Evolutionary conservation across 331 rosid genomes (phyloP), one percentile per base, ranked within the genome.

Genomic region (Pyrus hybrid): DNA sequence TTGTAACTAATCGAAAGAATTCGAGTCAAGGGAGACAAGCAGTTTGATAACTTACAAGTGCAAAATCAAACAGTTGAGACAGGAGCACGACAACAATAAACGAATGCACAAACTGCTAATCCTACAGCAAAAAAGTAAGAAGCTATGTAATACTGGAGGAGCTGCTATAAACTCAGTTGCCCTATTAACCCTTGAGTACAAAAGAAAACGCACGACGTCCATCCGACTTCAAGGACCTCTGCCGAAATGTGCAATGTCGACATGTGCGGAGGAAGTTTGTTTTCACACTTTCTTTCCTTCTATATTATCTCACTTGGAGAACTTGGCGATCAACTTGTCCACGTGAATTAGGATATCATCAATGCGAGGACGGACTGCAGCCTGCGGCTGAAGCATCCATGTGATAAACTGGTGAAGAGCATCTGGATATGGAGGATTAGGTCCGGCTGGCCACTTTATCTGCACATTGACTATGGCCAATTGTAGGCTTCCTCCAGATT

Each of bases 361-460:
- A 47, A 95, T 95, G 69, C 82, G 82, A 8, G 99, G 99, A 45
- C 99, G 89, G 65, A 95, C 92, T 21, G 93, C 76, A 58, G 90
- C 88, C 80, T 89, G 97, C 17, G 99, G 93, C 76, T 95, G 99
- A 89, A 95, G 99, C 99, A 95, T 92, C 99, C 99, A 95, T 67
- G 94, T 88, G 43, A 95, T 94, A 21, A 95, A 94, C 86, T 90
- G 93, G 79, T 84, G 97, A 75, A 94, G 89, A 30, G 97, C 97
- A 3, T 94, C 99, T 6, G 99, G 99, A 85, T 92, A 95, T 45
- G 91, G 81, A 56, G 91, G 89, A 77, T 85, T 92, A 25, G 91
- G 90, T 70, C 92, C 93, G 41, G 90, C 76, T 17, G 99, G 98
- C 98, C 98, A 95, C 82, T 92, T 95, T 77, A 95, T 69, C 75